Evolutionary conservation across 2,329 filamentous ascomycete genomes (phyloP).

Genomic region (Fusarium beomiforme): DNA sequence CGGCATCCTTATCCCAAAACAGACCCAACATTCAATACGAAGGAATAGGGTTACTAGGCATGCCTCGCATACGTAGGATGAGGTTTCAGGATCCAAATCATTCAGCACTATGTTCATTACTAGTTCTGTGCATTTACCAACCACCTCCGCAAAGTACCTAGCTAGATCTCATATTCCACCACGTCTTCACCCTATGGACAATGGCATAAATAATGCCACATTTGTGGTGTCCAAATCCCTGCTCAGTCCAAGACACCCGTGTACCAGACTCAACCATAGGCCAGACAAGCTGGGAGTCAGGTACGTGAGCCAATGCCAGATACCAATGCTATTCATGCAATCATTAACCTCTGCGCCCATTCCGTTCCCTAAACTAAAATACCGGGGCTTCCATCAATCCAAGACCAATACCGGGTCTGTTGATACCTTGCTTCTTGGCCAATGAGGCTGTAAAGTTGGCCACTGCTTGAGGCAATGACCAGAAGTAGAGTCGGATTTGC

Average conservation of each 20-base stretch:
- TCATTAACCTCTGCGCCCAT: slow-evolving; percentile 47
- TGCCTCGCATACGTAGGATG: not conserved
- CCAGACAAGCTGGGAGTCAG: slow-evolving; percentile 30
- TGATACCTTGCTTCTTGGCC: slow-evolving; percentile 6
- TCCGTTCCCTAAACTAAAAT: slow-evolving; percentile 36
- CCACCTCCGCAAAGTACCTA: slow-evolving; percentile 37
- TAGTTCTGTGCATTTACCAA: slow-evolving; percentile 42
- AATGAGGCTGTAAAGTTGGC: slow-evolving; percentile 5
- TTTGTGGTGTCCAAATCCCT: slow-evolving; percentile 10
- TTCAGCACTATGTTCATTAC: slow-evolving; percentile 46
- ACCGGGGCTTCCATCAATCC: slow-evolving; percentile 26
- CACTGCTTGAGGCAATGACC: not conserved
- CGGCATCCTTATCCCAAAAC: not conserved
- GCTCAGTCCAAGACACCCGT: slow-evolving; percentile 10
- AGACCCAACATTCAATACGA: not conserved
- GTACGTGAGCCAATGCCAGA: slow-evolving; percentile 44
- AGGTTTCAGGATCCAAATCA: not conserved
- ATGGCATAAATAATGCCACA: slow-evolving; percentile 24
- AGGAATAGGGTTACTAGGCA: not conserved
- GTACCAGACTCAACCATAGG: slow-evolving; percentile 27
- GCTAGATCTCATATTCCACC: slow-evolving; percentile 22
- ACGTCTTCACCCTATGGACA: slow-evolving; percentile 12
- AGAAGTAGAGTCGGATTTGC: slow-evolving; percentile 8
- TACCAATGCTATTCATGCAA: slow-evolving; percentile 52
- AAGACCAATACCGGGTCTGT: slow-evolving; percentile 20